Percentiles rank a stretch among this genome's conserved stretches.
phyloP scores from a whole-genome alignment of 228 moss, liverwort and hornwort genomes.

The Sphagnum magellanicum region DNA sequence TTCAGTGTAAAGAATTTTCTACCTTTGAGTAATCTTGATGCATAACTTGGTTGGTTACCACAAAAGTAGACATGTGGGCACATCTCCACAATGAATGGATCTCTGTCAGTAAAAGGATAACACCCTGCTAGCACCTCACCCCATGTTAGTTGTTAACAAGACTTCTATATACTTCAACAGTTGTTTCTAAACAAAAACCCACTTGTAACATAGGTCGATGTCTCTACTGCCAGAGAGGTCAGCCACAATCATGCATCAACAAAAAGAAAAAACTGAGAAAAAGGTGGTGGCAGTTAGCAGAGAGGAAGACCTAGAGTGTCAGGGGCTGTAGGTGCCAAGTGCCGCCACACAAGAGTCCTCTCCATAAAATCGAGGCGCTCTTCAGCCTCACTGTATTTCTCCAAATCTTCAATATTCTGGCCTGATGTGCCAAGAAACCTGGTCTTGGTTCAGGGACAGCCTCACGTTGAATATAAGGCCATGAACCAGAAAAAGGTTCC shows the following conservation, averaged over 20 bases:
- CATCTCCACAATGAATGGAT: slow-evolving; percentile 82
- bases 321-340: slow-evolving; percentile 95
- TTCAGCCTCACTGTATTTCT: slow-evolving; percentile 76
- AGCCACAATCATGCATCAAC: no score
- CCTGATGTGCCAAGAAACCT: slow-evolving; percentile 95
- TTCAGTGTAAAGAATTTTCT: neutral
- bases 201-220: no score
- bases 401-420: slow-evolving; percentile 91
- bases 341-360: slow-evolving; percentile 82
- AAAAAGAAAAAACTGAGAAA: neutral
- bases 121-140: slow-evolving; percentile 45
- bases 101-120: slow-evolving; percentile 84
- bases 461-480: neutral
- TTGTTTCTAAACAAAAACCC: no score
- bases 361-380: slow-evolving; percentile 81
- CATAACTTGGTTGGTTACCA: slow-evolving; percentile 82
- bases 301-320: slow-evolving; percentile 76
- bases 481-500: neutral
- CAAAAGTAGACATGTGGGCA: slow-evolving; percentile 96
- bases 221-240: no score
- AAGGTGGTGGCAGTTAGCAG: slow-evolving; percentile 1
- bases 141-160: no score
- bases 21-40: slow-evolving; percentile 73
- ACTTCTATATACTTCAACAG: no score
- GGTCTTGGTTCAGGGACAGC: slow-evolving; percentile 1